phyloP scores from a whole-genome alignment of 345 rosid genomes.

The Hirschfeldia incana region DNA sequence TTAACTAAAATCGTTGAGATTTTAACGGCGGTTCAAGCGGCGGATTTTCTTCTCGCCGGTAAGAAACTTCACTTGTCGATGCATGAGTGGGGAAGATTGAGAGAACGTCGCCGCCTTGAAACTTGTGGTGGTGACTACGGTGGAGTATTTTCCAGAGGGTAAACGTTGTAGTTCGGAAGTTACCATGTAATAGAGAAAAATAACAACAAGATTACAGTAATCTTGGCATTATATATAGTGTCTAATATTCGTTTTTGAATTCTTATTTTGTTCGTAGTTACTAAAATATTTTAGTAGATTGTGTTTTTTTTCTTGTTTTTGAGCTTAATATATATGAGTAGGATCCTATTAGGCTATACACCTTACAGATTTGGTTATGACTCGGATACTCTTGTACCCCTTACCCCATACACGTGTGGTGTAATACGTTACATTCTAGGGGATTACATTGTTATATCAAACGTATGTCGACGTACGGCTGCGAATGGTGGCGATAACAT shows the following conservation, averaged over 20 bases:
- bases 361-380: too few relatives aligned
- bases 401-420: not conserved
- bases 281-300: not conserved
- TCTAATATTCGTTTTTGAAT: not conserved
- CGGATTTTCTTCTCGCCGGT: slow-evolving; percentile 40
- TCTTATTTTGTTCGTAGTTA: not conserved
- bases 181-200: not conserved
- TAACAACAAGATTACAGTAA: not conserved
- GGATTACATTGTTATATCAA: not conserved
- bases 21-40: slow-evolving; percentile 43
- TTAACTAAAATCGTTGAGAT: slow-evolving; percentile 36
- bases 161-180: not conserved
- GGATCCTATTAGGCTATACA: too few relatives aligned
- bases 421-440: not conserved
- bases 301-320: too few relatives aligned
- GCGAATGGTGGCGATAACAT: not conserved
- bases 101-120: slow-evolving; percentile 36
- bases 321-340: too few relatives aligned
- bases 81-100: slow-evolving; percentile 44
- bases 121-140: not conserved
- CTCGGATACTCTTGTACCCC: not conserved
- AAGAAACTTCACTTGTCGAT: slow-evolving; percentile 46
- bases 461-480: not conserved
- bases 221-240: not conserved
- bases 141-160: slow-evolving; percentile 5